Evolutionary conservation across 495 filamentous ascomycete genomes (phyloP).

Genomic region (Penicillium herquei): DNA sequence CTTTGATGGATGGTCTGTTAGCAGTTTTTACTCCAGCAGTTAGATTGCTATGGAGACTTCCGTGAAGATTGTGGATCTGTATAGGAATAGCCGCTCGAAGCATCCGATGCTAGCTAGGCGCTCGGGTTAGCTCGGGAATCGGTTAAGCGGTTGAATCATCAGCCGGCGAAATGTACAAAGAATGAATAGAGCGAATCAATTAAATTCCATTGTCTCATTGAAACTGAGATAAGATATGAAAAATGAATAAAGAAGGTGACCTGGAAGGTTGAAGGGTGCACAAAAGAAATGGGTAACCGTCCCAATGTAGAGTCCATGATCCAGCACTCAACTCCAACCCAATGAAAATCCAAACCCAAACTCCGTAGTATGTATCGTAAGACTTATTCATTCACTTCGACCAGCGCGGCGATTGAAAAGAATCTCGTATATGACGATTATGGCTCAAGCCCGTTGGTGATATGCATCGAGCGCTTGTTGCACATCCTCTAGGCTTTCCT

Average conservation of each 20-base stretch:
- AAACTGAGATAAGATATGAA: no score
- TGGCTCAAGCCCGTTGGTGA: background rate
- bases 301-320: no score
- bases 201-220: background rate
- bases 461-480: constrained; percentile 50
- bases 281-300: background rate
- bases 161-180: background rate
- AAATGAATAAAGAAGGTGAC: no score
- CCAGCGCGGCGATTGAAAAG: background rate
- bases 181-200: background rate
- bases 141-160: background rate
- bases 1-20: constrained; percentile 20
- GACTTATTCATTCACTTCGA: background rate
- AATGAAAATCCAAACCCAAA: background rate
- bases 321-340: no score
- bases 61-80: no score
- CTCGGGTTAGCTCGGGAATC: background rate
- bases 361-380: background rate
- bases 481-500: constrained; percentile 53
- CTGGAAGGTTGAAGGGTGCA: background rate
- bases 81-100: background rate
- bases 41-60: background rate
- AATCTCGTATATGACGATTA: background rate
- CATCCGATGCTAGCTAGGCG: background rate
- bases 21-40: constrained; percentile 21